Conservation (phyloP, 306 rosid genomes). For the Malus domestica region DNA sequence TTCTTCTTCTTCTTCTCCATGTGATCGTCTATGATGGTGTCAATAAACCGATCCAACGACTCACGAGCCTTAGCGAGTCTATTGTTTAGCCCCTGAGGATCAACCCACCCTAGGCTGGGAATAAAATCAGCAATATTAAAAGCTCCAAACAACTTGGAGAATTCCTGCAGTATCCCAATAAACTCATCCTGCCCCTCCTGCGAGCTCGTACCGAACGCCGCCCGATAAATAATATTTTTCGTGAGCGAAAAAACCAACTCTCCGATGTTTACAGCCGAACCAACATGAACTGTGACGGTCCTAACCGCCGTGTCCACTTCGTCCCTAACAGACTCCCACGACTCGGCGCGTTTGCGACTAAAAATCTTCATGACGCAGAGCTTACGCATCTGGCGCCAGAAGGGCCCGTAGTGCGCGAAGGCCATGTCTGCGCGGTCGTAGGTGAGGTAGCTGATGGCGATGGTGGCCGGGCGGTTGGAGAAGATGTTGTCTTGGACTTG, state of each 20-base stretch:
- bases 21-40: constrained; percentile 60
- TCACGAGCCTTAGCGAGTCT: constrained; percentile 55
- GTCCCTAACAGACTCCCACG: constrained; percentile 69
- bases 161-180: constrained; percentile 65
- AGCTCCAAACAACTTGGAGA: constrained; percentile 78
- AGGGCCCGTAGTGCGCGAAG: constrained; percentile 85
- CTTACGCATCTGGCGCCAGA: constrained; percentile 90
- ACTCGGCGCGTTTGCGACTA: constrained; percentile 76
- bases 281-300: constrained; percentile 13
- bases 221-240: constrained; percentile 56
- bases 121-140: constrained; percentile 71
- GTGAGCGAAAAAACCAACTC: constrained; percentile 59
- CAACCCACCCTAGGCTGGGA: constrained; percentile 48
- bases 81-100: constrained; percentile 54
- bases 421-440: constrained; percentile 93
- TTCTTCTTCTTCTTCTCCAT: constrained; percentile 24
- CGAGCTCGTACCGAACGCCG: constrained; percentile 62
- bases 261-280: constrained; percentile 46
- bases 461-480: constrained; percentile 75
- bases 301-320: constrained; percentile 51
- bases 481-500: constrained; percentile 70
- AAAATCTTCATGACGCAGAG: constrained; percentile 81
- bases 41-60: constrained; percentile 56
- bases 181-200: constrained; percentile 70
- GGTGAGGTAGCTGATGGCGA: constrained; percentile 78